Evolutionary conservation across 768 basidiomycete species (phyloP).

Genomic region (Russula olivacea): DNA sequence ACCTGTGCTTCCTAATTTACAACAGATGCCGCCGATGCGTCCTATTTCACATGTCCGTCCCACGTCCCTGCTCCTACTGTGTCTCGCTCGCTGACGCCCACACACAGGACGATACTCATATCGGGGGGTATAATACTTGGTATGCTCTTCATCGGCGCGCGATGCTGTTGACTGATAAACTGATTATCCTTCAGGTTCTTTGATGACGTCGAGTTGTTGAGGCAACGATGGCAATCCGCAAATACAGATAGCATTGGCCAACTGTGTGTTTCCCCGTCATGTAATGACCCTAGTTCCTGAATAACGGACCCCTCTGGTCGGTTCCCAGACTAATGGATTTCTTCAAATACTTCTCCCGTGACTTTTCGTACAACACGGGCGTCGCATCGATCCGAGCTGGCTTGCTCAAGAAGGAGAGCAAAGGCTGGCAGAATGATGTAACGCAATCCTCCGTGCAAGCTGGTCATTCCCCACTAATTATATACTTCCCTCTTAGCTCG

Average conservation of each 20-base stretch:
- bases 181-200: conserved; percentile 58
- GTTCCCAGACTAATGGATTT: conserved; percentile 86
- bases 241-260: conserved; percentile 92
- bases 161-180: neutral
- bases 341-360: conserved; percentile 92
- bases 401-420: conserved; percentile 80
- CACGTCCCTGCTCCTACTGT: neutral
- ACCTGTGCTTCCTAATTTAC: conserved; percentile 91
- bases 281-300: conserved; percentile 9
- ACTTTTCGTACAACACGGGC: conserved; percentile 86
- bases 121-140: conserved; percentile 82
- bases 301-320: neutral
- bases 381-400: conserved; percentile 91
- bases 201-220: conserved; percentile 89
- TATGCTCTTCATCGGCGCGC: neutral
- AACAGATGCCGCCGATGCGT: conserved; percentile 87
- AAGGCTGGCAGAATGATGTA: conserved; percentile 88
- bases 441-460: neutral
- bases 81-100: conserved; percentile 20
- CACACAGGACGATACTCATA: conserved; percentile 67
- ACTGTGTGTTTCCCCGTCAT: conserved; percentile 48
- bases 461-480: neutral
- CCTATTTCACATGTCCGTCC: conserved; percentile 67
- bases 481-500: conserved; percentile 18
- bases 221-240: conserved; percentile 90